A percentile compares a stretch with the other conserved stretches of the same genome.
phyloP scores from a whole-genome alignment of 176 grass and related monocot species.

The Musa acuminata region DNA sequence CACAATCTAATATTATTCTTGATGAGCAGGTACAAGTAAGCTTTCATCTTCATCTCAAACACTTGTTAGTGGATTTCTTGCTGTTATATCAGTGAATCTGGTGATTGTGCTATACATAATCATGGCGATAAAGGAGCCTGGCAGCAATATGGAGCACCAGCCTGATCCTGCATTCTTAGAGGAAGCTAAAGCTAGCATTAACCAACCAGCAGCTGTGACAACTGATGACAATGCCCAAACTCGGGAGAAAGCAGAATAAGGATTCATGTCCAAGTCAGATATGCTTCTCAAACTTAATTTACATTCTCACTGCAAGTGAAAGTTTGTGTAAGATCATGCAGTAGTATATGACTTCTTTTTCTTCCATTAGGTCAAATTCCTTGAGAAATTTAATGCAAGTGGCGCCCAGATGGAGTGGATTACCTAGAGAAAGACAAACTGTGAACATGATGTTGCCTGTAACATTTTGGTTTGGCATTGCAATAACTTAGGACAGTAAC shows the following conservation, averaged over 20 bases:
- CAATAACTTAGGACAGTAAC: too few species aligned
- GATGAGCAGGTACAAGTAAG: conserved; percentile 35
- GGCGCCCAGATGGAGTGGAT: too few species aligned
- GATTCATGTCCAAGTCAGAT: not conserved
- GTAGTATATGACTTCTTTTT: not conserved
- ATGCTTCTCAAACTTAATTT: not conserved
- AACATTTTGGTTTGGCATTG: too few species aligned
- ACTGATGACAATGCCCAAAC: conserved; percentile 29
- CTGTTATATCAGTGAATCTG: conserved; percentile 76
- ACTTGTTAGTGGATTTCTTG: conserved; percentile 69
- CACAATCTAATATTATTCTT: not conserved
- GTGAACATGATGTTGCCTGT: too few species aligned
- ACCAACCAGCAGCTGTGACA: conserved; percentile 33
- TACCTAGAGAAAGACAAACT: too few species aligned
- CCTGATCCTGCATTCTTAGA: conserved; percentile 85
- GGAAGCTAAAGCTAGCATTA: conserved; percentile 71
- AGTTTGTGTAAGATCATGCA: not conserved
- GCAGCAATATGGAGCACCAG: conserved; percentile 42
- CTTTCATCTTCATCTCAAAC: conserved; percentile 61
- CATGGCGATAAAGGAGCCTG: conserved; percentile 73
- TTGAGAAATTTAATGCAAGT: too few species aligned
- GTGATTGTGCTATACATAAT: conserved; percentile 75
- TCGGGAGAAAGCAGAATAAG: conserved; percentile 73
- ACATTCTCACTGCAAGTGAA: not conserved
- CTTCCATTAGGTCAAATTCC: not conserved